Conservation (phyloP, 225 moss, liverwort and hornwort species). For the Marchantia polymorpha region DNA sequence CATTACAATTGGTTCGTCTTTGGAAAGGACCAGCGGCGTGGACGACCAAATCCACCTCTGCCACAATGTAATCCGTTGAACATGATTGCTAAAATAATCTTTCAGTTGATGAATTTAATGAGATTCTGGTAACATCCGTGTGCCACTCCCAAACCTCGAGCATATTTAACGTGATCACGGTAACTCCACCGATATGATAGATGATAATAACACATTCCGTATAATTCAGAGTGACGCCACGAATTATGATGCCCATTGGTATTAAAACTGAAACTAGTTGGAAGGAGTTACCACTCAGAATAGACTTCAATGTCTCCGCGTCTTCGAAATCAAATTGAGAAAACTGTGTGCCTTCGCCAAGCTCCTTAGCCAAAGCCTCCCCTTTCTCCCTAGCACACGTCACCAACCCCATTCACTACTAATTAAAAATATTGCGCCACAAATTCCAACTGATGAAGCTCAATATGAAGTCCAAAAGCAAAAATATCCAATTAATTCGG, state of each 20-base stretch:
- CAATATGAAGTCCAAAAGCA: background rate
- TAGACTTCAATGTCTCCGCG: constrained; percentile 51
- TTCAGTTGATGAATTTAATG: background rate
- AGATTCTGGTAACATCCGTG: background rate
- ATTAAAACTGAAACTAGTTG: background rate
- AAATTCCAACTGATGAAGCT: background rate
- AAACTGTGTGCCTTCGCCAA: constrained; percentile 53
- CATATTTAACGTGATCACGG: background rate
- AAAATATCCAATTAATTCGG: background rate
- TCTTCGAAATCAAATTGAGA: constrained; percentile 60
- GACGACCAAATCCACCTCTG: constrained; percentile 81
- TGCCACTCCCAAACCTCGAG: background rate
- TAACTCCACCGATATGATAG: background rate
- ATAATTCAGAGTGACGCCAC: background rate
- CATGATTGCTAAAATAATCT: background rate
- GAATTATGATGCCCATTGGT: background rate
- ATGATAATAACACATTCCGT: no score
- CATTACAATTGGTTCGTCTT: constrained; percentile 56
- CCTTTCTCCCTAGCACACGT: constrained; percentile 59
- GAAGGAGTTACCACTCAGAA: constrained; percentile 49
- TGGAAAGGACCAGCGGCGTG: constrained; percentile 91
- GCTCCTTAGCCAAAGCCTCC: constrained; percentile 55
- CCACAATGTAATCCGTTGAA: constrained; percentile 5
- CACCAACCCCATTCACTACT: background rate
- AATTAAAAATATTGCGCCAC: background rate